These are phyloP conservation scores for Polytrichum commune DNA, from an alignment of 225 moss, liverwort and hornwort genomes.

Conservation along the genomic window DNA sequence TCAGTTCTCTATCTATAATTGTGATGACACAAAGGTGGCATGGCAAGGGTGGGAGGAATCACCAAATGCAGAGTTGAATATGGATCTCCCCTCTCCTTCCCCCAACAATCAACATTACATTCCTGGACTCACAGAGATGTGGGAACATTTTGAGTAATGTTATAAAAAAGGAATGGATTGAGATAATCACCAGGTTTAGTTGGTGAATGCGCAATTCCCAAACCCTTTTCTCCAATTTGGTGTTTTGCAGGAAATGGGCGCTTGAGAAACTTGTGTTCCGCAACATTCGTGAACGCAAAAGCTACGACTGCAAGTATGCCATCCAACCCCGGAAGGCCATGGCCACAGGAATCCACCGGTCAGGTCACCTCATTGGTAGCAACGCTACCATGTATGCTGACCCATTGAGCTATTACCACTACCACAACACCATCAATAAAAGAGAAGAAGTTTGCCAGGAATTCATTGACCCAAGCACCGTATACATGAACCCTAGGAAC, in stretches of 20 bases:
- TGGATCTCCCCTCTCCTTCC: no score
- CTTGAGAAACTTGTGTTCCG: constrained; percentile 73
- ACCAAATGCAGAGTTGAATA: no score
- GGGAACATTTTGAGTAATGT: no score
- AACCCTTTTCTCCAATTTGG: background rate
- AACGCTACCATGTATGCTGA: constrained; percentile 41
- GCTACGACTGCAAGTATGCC: constrained; percentile 58
- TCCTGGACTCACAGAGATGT: no score
- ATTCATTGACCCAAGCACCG: constrained; percentile 21
- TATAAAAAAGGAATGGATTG: no score
- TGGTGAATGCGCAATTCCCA: no score
- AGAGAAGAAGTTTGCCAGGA: constrained; percentile 56
- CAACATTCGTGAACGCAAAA: constrained; percentile 24
- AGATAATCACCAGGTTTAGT: no score
- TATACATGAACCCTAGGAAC: constrained; percentile 32
- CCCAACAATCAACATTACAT: no score
- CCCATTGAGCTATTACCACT: constrained; percentile 71
- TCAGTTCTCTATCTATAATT: no score
- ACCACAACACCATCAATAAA: constrained; percentile 63
- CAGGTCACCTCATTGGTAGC: constrained; percentile 42
- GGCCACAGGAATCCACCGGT: constrained; percentile 61
- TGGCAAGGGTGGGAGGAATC: no score
- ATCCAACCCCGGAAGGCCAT: constrained; percentile 60
- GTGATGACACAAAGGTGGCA: no score
- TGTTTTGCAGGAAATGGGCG: constrained; percentile 55